phyloP scores from a whole-genome alignment of 805 yeast genomes.

The Suhomyces faveliae region DNA sequence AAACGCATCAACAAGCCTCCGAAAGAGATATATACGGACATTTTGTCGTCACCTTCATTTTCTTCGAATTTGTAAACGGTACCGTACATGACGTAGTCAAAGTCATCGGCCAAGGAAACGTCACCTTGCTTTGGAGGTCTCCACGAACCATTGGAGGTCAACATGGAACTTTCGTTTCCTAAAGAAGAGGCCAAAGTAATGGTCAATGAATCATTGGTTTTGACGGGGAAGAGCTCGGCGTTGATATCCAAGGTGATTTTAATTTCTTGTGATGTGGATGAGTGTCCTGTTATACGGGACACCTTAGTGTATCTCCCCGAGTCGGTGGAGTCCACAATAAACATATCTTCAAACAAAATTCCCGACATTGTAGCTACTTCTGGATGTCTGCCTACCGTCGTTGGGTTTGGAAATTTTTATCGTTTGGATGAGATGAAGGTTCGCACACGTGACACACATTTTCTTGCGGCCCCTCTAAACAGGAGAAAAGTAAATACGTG shows the following conservation, averaged over 20 bases:
- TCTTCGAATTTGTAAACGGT: conserved; percentile 97
- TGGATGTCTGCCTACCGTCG: background rate
- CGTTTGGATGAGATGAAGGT: conserved; percentile 2
- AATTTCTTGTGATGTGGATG: conserved; percentile 77
- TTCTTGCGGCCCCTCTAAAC: background rate
- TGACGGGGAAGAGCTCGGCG: conserved; percentile 86
- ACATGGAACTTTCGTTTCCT: conserved; percentile 45
- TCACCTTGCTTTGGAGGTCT: conserved; percentile 83
- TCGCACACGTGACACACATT: background rate
- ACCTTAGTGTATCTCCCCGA: conserved; percentile 90
- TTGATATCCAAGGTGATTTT: conserved; percentile 86
- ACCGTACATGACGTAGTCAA: conserved; percentile 98
- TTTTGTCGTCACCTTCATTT: conserved; percentile 58
- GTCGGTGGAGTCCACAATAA: conserved; percentile 80
- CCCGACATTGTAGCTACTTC: conserved; percentile 37
- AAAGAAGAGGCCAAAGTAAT: conserved; percentile 81
- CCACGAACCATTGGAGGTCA: conserved; percentile 63
- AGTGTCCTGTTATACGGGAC: conserved; percentile 81
- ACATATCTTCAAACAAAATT: conserved; percentile 90
- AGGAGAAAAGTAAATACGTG: conserved; percentile 2
- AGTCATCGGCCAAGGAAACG: conserved; percentile 88
- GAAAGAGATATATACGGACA: conserved; percentile 90
- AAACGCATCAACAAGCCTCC: conserved; percentile 93
- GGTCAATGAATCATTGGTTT: conserved; percentile 72
- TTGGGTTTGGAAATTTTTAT: conserved; percentile 1